Base-by-base conservation (phyloP, 1,284 basidiomycete genomes). In the Rhodotorula sp. region DNA sequence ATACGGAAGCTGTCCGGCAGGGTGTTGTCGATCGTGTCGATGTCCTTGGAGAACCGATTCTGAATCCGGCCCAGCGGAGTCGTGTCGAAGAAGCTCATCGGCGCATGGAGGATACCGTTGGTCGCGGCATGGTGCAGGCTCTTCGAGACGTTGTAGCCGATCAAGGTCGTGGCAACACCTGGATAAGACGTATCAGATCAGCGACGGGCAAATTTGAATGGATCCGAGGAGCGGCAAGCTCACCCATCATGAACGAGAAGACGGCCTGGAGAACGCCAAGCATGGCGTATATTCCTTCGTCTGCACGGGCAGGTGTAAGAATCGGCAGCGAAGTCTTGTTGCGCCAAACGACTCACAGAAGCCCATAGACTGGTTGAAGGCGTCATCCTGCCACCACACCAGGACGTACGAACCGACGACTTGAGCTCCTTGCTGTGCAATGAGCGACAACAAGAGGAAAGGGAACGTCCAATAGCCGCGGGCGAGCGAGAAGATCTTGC, bases 21-120 rank as follows among this genome's bases (percentile, higher is more conserved):
- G 58, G 83, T 84, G 79, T 92, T 94, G 81, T 96, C 93, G 68
- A 94, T 86, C 0, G 91, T 93, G 79, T 96, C 92, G 62, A 73
- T 67, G 66, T 86, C 83, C 58, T 77, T 78, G 26, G 72, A 69
- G 63, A 79, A 85, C 83, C 91, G 86, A 81, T 92, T 92, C 56
- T 67, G 64, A 78, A 96, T 92, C 29, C 93, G 81, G 81, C 91
- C 91, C 69, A 90, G 85, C 0, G 92, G 91, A 0, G 91, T 93
- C 0, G 88, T 90, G 76, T 94, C 92, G 79, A 92, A 93, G 82
- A 91, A 92, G 5, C 87, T 85, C 59, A 89, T 83, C 0, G 91
- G 90, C 1, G 90, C 89, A 75, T 87, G 85, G 79, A 85, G 86
- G 56, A 92, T 85, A 46, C 88, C 85, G 8, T 83, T 80, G 68